Evolutionary conservation across 1,139 yeast species (phyloP), one percentile per base, ranked within the genome.

Genomic region (Suhomyces bokatorum): DNA sequence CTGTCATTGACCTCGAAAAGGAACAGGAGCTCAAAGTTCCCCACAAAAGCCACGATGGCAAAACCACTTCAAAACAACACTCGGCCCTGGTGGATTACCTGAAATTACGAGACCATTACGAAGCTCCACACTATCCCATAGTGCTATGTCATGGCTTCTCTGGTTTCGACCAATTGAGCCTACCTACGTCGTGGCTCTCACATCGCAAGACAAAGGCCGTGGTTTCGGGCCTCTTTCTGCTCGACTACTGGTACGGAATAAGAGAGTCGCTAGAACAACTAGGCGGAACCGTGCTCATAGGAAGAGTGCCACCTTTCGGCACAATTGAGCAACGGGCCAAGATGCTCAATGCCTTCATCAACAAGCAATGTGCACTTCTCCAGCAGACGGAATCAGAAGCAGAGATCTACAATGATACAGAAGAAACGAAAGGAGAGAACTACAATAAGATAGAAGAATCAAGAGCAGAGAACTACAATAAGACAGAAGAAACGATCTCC

Each of bases 191-290:
- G 11, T 33, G 37, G 44, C 24, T 30, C 11, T 32, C 43, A n/a
- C 22, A 20, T 2, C 39, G 22, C n/a, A 37, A 42, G 39, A 31
- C 42, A 32, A 49, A 48, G 27, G 48, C 17, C 35, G 32, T 26
- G 46, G 37, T 36, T 17, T 24, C 35, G 12, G 30, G 37, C 7
- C 20, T 45, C 8, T 37, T 36, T 30, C 49, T 32, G 45, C 35
- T 87, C 20, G 85, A 85, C 49, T 90, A 89, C 60, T 90, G 96
- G 95, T 73, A 77, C 47, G 97, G 97, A 0, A 82, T 90, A 26
- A 78, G 78, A 53, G 79, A 79, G 31, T 81, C 82, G 0, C 63
- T 90, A 28, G 77, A 76, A 43, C 60, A 63, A 0, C 69, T 79
- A 22, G 96, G 96, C 0, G 79, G 87, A 37, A 75, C 76, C 0